Evolutionary conservation across 1,284 basidiomycete genomes (phyloP).

Genomic region (Mycosarcoma maydis): DNA sequence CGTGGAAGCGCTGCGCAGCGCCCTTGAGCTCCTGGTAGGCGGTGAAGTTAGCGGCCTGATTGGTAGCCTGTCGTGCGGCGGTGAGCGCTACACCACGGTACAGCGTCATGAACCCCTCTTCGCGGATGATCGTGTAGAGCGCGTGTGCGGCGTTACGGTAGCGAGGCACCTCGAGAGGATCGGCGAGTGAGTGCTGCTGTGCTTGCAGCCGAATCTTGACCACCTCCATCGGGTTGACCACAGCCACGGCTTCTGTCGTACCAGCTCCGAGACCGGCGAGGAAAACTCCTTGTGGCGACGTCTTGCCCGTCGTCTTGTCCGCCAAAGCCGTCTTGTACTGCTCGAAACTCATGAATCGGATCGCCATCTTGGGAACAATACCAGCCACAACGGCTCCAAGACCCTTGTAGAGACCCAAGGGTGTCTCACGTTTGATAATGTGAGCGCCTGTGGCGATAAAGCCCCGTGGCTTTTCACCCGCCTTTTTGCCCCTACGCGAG

Average conservation of each 20-base stretch:
- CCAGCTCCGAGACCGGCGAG: slow-evolving; percentile 91
- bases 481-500: slow-evolving; percentile 54
- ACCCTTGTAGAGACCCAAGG: slow-evolving; percentile 96
- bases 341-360: slow-evolving; percentile 97
- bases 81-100: slow-evolving; percentile 92
- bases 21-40: slow-evolving; percentile 97
- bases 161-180: slow-evolving; percentile 90
- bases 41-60: slow-evolving; percentile 98
- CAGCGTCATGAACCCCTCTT: slow-evolving; percentile 86
- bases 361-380: slow-evolving; percentile 99
- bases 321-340: slow-evolving; percentile 86
- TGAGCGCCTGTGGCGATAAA: slow-evolving; percentile 90
- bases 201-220: slow-evolving; percentile 99
- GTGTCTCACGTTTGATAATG: slow-evolving; percentile 91
- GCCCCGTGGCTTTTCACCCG: slow-evolving; percentile 76
- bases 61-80: slow-evolving; percentile 94
- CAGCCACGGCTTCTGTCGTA: slow-evolving; percentile 83
- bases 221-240: slow-evolving; percentile 99
- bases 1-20: slow-evolving; percentile 77
- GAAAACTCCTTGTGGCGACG: slow-evolving; percentile 79
- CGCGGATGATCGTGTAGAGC: slow-evolving; percentile 91
- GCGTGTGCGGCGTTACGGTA: slow-evolving; percentile 98
- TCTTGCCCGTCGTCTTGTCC: slow-evolving; percentile 79
- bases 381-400: slow-evolving; percentile 91
- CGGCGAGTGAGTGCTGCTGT: slow-evolving; percentile 95